phyloP scores from a whole-genome alignment of 306 rosid species.

The Bauhinia variegata region DNA sequence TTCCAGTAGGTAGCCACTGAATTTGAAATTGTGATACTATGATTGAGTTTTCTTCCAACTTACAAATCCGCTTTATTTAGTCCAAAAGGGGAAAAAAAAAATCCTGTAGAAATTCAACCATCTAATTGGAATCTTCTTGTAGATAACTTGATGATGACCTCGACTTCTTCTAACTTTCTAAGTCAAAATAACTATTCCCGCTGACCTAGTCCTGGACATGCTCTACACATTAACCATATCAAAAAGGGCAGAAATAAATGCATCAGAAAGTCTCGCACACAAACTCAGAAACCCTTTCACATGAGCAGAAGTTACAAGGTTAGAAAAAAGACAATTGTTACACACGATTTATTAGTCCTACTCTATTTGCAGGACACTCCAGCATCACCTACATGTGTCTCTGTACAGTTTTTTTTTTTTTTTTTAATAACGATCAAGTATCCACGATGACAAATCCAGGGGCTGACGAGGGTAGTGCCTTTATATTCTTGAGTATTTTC shows the following conservation, averaged over 20 bases:
- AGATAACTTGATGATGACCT: background rate
- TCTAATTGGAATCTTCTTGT: too few relatives aligned
- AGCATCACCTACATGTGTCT: slow-evolving; percentile 3
- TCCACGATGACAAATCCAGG: background rate
- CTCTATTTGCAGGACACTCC: background rate
- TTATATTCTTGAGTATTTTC: too few relatives aligned
- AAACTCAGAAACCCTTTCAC: slow-evolving; percentile 20
- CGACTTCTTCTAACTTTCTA: background rate
- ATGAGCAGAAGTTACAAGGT: background rate
- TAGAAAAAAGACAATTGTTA: background rate
- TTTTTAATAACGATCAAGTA: background rate
- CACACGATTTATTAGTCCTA: background rate
- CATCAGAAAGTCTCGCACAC: background rate
- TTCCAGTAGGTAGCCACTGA: background rate
- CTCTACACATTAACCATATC: background rate
- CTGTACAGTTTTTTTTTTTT: background rate
- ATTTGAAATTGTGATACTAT: background rate
- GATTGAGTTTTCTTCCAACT: too few relatives aligned
- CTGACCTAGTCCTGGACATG: background rate
- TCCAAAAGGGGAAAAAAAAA: too few relatives aligned
- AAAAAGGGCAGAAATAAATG: background rate
- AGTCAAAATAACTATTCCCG: slow-evolving; percentile 27
- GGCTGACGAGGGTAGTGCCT: too few relatives aligned
- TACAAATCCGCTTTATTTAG: too few relatives aligned
- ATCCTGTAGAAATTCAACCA: too few relatives aligned